phyloP scores from a whole-genome alignment of 495 filamentous ascomycete species.

The Tetracladium marchalianum region DNA sequence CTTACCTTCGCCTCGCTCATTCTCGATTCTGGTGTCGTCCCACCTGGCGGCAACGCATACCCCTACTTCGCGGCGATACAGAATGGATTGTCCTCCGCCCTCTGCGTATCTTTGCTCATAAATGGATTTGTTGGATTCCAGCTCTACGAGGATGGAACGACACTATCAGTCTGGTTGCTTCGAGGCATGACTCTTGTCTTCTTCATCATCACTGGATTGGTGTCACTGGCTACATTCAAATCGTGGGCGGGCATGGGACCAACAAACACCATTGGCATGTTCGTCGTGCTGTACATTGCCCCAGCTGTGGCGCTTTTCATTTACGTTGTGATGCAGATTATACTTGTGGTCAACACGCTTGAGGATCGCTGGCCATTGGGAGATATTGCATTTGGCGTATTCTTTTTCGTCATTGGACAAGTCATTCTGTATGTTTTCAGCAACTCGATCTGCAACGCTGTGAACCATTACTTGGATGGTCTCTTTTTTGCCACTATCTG shows the following conservation, averaged over 20 bases:
- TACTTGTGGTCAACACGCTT: constrained; percentile 82
- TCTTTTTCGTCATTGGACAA: constrained; percentile 90
- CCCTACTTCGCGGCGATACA: constrained; percentile 90
- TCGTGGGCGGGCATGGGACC: constrained; percentile 79
- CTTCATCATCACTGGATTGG: constrained; percentile 78
- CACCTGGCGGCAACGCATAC: constrained; percentile 67
- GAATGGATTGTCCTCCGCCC: constrained; percentile 78
- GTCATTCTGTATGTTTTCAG: constrained; percentile 88
- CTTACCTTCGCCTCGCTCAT: constrained; percentile 82
- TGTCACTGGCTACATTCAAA: constrained; percentile 89
- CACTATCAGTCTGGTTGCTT: constrained; percentile 87
- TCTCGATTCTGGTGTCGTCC: constrained; percentile 88
- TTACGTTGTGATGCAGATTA: constrained; percentile 79
- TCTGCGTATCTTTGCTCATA: constrained; percentile 83
- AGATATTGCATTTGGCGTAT: constrained; percentile 83
- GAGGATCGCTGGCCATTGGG: constrained; percentile 94
- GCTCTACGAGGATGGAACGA: constrained; percentile 97
- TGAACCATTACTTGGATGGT: constrained; percentile 90
- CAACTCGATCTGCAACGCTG: constrained; percentile 69
- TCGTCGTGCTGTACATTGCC: constrained; percentile 85
- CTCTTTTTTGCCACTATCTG: constrained; percentile 91
- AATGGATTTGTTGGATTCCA: constrained; percentile 99
- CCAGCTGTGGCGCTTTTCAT: constrained; percentile 78
- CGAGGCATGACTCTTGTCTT: constrained; percentile 66
- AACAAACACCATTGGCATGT: constrained; percentile 76